Conservation (phyloP, 2,329 filamentous ascomycete species). For the Pyricularia sp. region DNA sequence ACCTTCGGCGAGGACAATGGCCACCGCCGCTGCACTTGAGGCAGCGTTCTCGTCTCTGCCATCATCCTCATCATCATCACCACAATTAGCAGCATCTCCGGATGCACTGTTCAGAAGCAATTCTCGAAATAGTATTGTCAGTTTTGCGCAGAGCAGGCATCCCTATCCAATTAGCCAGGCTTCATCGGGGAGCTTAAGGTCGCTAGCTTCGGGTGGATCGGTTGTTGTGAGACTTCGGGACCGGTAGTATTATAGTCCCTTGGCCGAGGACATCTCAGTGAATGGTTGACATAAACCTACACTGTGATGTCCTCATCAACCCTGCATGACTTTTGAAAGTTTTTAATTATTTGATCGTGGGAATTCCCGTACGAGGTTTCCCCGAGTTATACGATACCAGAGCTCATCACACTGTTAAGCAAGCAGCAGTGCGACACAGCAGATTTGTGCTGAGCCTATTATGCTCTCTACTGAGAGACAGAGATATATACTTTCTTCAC, state of each 20-base stretch:
- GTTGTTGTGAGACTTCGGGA: constrained; percentile 38
- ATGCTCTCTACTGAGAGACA: neutral
- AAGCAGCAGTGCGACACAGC: neutral
- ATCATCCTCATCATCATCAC: neutral
- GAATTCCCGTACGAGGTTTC: neutral
- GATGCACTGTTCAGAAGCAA: neutral
- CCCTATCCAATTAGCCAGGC: constrained; percentile 28
- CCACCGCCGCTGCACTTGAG: neutral
- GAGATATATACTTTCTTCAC: neutral
- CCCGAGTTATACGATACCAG: neutral
- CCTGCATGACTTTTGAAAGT: neutral
- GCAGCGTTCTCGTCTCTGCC: neutral
- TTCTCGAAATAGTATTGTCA: constrained; percentile 20
- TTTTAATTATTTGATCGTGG: neutral
- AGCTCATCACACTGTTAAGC: neutral
- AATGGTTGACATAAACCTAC: neutral
- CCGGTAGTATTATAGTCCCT: constrained; percentile 6
- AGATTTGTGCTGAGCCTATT: neutral
- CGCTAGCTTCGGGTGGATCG: constrained; percentile 27
- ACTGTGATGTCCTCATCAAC: neutral
- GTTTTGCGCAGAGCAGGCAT: constrained; percentile 31
- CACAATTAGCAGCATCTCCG: neutral
- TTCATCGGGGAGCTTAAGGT: constrained; percentile 30
- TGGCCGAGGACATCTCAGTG: constrained; percentile 14
- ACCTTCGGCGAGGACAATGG: neutral